Base-by-base conservation (phyloP, 192 early-diverging fungal species). In the Coemansia sp. region DNA sequence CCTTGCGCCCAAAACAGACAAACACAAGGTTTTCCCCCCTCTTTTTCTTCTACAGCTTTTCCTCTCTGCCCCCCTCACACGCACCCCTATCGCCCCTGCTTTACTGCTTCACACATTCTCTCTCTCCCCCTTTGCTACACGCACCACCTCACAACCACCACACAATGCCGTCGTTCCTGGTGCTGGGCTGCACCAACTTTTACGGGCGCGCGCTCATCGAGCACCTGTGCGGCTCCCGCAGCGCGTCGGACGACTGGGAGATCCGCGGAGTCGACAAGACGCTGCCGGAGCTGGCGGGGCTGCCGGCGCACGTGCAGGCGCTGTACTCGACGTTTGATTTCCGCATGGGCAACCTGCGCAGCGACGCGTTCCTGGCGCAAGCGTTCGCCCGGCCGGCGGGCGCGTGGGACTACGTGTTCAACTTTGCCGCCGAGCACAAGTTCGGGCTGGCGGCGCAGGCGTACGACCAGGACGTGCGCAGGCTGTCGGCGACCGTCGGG, bases 381-480 rank as follows among this genome's bases (percentile, higher is more conserved):
- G 85, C 83, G 22, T 95, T 91, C 71, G 80, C 80, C 13, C 74
- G 81, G 33, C 87, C 91, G 60, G 86, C 83, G 5, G 66, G 65
- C 2, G 62, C 77, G 33, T 98, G 87, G 77, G 95, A 98, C 78
- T 93, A 89, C 65, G 95, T 98, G 12, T 85, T 97, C 78, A 94
- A 98, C 75, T 83, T 91, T 64, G 95, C 93, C n/a, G 86, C 87
- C 17, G 95, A 98, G 69, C 91, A 87, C 50, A 96, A 95, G 64
- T 98, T 94, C 78, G 91, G 91, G 0, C 93, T 92, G 66, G 71
- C 87, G 0, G 81, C 88, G 14, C 86, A 86, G 55, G 93, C 91
- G 64, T 78, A 64, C 52, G 53, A 63, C 38, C 69, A 72, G 27
- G 69, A 78, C 40, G 69, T 78, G 15, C 38, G 55, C 38, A 80